Conservation (phyloP, 2,329 filamentous ascomycete species). For the Ophiostoma perfectum region DNA sequence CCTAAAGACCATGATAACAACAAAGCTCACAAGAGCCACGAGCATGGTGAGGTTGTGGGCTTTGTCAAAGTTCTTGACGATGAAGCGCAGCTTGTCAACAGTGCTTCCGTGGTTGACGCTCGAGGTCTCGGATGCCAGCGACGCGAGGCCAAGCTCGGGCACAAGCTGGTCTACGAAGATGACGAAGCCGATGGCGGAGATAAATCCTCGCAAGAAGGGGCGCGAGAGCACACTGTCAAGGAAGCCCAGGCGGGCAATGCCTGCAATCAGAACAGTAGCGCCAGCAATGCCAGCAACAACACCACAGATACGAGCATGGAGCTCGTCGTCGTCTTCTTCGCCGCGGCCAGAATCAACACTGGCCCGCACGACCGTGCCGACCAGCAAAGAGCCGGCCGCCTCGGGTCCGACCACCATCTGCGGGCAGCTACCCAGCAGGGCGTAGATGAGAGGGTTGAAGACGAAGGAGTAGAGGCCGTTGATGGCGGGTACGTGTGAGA, state of each 20-base stretch:
- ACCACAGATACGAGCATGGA: slow-evolving; percentile 79
- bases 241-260: slow-evolving; percentile 80
- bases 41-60: slow-evolving; percentile 69
- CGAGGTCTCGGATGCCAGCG: slow-evolving; percentile 54
- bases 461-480: slow-evolving; percentile 93
- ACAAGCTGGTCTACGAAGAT: slow-evolving; percentile 94
- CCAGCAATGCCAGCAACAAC: slow-evolving; percentile 84
- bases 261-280: slow-evolving; percentile 80
- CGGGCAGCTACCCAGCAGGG: slow-evolving; percentile 82
- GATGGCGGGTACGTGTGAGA: slow-evolving; percentile 87
- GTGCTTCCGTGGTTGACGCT: slow-evolving; percentile 79
- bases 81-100: slow-evolving; percentile 77
- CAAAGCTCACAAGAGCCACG: slow-evolving; percentile 73
- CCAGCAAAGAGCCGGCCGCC: slow-evolving; percentile 83
- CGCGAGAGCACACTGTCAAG: slow-evolving; percentile 89
- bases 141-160: slow-evolving; percentile 74
- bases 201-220: slow-evolving; percentile 90
- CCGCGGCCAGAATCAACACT: slow-evolving; percentile 65
- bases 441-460: slow-evolving; percentile 87
- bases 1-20: slow-evolving; percentile 85
- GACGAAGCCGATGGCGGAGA: slow-evolving; percentile 93
- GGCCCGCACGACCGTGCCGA: slow-evolving; percentile 77
- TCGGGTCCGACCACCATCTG: slow-evolving; percentile 94
- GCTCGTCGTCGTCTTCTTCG: slow-evolving; percentile 55
- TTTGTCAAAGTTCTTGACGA: slow-evolving; percentile 60